Evolutionary conservation across 495 filamentous ascomycete species (phyloP).

Genomic region (Amniculicola lignicola): DNA sequence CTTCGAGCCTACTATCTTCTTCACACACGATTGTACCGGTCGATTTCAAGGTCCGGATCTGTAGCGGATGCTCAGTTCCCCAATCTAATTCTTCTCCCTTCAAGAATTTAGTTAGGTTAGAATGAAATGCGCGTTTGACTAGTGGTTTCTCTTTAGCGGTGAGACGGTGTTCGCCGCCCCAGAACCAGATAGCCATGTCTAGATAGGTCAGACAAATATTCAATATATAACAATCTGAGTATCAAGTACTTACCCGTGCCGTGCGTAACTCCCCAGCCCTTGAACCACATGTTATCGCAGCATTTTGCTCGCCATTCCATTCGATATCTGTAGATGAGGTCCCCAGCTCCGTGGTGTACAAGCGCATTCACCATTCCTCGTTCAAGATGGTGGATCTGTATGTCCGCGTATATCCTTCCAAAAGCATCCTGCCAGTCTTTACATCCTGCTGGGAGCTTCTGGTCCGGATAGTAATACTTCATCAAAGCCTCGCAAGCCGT

Average conservation of each 20-base stretch:
- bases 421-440: constrained; percentile 54
- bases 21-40: constrained; percentile 50
- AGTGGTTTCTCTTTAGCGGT: constrained; percentile 46
- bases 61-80: constrained; percentile 42
- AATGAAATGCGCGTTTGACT: constrained; percentile 43
- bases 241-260: no score
- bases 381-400: constrained; percentile 50
- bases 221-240: no score
- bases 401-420: constrained; percentile 56
- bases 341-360: constrained; percentile 32
- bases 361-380: constrained; percentile 39
- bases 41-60: constrained; percentile 45
- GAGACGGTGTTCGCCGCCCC: constrained; percentile 50
- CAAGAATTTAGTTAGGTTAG: constrained; percentile 48
- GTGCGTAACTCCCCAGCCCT: constrained; percentile 57
- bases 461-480: constrained; percentile 47
- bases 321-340: constrained; percentile 48
- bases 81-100: constrained; percentile 45
- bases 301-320: constrained; percentile 51
- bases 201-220: no score
- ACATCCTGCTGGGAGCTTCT: constrained; percentile 35
- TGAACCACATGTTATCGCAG: constrained; percentile 44
- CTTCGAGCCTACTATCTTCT: constrained; percentile 48
- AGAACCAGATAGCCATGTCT: constrained; percentile 58
- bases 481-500: constrained; percentile 46